phyloP scores from a whole-genome alignment of 192 early-diverging fungal species.

The Coemansia sp. region DNA sequence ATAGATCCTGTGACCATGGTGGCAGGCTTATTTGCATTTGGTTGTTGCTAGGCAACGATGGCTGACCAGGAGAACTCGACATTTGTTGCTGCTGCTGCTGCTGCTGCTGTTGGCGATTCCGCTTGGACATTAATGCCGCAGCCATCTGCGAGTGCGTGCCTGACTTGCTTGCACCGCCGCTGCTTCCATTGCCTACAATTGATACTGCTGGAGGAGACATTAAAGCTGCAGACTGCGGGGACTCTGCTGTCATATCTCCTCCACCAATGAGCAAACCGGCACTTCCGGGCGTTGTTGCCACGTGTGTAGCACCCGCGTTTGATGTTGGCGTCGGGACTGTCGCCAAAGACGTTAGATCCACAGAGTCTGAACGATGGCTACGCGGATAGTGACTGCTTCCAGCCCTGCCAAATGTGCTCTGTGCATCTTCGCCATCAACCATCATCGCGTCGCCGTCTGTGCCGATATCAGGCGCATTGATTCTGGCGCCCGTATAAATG shows the following conservation, averaged over 20 bases:
- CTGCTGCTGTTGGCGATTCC: conserved; percentile 12
- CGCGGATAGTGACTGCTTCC: no score
- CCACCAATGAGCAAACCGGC: no score
- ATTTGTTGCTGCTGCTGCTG: conserved; percentile 5
- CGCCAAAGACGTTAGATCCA: no score
- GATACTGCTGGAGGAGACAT: not conserved
- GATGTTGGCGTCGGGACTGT: no score
- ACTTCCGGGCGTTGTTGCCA: no score
- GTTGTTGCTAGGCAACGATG: conserved; percentile 2
- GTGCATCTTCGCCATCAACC: not conserved
- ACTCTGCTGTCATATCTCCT: no score
- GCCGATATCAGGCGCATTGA: no score
- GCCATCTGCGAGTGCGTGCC: conserved; percentile 45
- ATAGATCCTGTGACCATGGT: conserved; percentile 25
- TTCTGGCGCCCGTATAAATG: not conserved
- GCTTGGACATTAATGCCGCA: conserved; percentile 25
- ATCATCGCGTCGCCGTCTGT: not conserved
- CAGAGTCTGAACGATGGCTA: no score
- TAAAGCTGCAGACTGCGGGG: no score
- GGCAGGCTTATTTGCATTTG: conserved; percentile 4
- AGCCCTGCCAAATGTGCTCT: no score
- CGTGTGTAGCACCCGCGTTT: no score
- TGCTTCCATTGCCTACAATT: not conserved
- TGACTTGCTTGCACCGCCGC: conserved; percentile 9
- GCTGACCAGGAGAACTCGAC: not conserved